phyloP scores from a whole-genome alignment of 108 stramenopile species.

The Skeletonema tropicum region DNA sequence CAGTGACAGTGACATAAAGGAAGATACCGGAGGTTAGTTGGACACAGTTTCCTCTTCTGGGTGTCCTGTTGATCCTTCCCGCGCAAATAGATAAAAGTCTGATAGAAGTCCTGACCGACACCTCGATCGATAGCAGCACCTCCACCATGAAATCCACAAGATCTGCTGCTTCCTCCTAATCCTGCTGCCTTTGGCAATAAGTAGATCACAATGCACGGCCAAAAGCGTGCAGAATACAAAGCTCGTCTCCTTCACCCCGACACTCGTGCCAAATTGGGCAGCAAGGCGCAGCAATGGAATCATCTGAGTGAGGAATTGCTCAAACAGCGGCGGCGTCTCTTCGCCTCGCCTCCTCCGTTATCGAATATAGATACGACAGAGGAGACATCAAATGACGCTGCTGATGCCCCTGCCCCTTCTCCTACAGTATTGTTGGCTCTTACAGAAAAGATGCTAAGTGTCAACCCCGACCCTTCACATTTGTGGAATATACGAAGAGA shows the following conservation, averaged over 20 bases:
- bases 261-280: constrained; percentile 56
- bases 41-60: no score
- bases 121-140: no score
- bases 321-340: constrained; percentile 40
- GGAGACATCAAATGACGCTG: constrained; percentile 1
- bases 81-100: no score
- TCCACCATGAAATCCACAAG: no score
- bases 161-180: no score
- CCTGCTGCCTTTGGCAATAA: no score
- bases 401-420: constrained; percentile 20
- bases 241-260: constrained; percentile 62
- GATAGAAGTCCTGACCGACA: no score
- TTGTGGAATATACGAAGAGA: constrained; percentile 97
- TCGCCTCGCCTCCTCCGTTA: neutral
- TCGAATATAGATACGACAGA: neutral
- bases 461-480: constrained; percentile 94
- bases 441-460: constrained; percentile 79
- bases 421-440: constrained; percentile 60
- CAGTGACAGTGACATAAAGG: no score
- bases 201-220: constrained; percentile 72
- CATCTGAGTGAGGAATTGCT: constrained; percentile 55
- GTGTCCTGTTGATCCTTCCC: no score
- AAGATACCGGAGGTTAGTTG: no score
- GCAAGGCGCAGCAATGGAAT: constrained; percentile 84
- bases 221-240: constrained; percentile 80